Conservation (phyloP, 2,329 filamentous ascomycete species). For the Sordariomycetes sp. region DNA sequence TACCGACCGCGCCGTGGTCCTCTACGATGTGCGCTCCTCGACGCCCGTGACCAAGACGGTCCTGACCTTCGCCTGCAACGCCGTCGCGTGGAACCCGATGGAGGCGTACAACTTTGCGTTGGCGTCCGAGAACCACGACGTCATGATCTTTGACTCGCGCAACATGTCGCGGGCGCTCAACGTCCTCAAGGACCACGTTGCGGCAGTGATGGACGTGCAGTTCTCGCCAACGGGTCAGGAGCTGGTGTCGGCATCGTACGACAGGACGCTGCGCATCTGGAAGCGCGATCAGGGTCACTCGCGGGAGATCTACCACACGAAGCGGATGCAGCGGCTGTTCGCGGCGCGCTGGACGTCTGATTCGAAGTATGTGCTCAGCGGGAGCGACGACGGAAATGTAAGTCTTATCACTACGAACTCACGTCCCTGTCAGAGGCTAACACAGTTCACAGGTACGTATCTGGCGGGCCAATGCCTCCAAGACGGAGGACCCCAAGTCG, state of each 20-base stretch:
- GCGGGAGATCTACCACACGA: constrained; percentile 91
- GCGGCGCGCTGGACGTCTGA: constrained; percentile 77
- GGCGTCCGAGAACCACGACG: constrained; percentile 89
- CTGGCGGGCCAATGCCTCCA: constrained; percentile 80
- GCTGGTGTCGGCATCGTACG: constrained; percentile 70
- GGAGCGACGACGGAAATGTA: constrained; percentile 82
- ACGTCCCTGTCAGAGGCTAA: background rate
- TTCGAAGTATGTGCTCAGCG: constrained; percentile 76
- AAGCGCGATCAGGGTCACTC: constrained; percentile 68
- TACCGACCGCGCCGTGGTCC: constrained; percentile 71
- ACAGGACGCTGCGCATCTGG: constrained; percentile 75
- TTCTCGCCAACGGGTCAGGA: constrained; percentile 92
- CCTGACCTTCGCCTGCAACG: constrained; percentile 71
- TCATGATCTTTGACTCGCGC: constrained; percentile 81
- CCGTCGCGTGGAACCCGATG: constrained; percentile 89
- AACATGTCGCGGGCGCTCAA: constrained; percentile 81
- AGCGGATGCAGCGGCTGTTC: constrained; percentile 94
- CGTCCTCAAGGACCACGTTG: constrained; percentile 77
- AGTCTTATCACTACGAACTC: constrained; percentile 20
- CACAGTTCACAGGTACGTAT: constrained; percentile 34
- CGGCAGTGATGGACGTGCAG: constrained; percentile 90
- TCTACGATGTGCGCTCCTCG: constrained; percentile 85
- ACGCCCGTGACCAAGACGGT: constrained; percentile 71
- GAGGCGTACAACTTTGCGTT: constrained; percentile 92
- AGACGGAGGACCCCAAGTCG: constrained; percentile 73